Conservation (phyloP, 1,284 basidiomycete species). For the Puccinia polysora region DNA sequence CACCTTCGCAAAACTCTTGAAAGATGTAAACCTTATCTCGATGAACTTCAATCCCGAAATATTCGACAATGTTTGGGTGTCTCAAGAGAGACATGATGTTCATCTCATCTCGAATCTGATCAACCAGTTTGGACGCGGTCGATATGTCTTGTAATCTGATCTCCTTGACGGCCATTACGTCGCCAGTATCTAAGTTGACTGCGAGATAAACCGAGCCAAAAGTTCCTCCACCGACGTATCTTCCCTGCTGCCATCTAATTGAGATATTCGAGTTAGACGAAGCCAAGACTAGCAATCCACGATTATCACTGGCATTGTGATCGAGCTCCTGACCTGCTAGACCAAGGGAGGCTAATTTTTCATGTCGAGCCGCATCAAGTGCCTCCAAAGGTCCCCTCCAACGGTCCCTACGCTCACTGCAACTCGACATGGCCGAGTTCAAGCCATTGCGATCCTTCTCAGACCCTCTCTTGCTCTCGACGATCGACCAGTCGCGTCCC, state of each 20-base stretch:
- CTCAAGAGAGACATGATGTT: conserved; percentile 98
- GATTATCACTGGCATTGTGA: conserved; percentile 82
- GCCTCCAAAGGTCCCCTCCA: conserved; percentile 57
- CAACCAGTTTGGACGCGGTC: conserved; percentile 63
- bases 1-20: conserved; percentile 97
- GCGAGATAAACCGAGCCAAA: conserved; percentile 98
- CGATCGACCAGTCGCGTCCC: conserved; percentile 58
- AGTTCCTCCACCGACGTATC: conserved; percentile 94
- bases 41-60: conserved; percentile 98
- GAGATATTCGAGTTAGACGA: conserved; percentile 83
- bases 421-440: conserved; percentile 45
- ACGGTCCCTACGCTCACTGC: conserved; percentile 37
- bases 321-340: conserved; percentile 83
- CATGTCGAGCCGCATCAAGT: conserved; percentile 64
- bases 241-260: conserved; percentile 96
- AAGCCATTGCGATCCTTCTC: conserved; percentile 36
- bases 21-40: conserved; percentile 99
- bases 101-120: conserved; percentile 94
- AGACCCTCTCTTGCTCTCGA: conserved; percentile 56
- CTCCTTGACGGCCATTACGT: conserved; percentile 99
- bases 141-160: conserved; percentile 88
- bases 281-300: conserved; percentile 82
- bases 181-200: conserved; percentile 92
- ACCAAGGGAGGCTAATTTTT: conserved; percentile 65
- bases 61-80: conserved; percentile 97